A percentile compares a stretch with the other conserved stretches of the same genome.
phyloP scores from a whole-genome alignment of 1,284 basidiomycete species.

The Ceratobasidium theobromae region DNA sequence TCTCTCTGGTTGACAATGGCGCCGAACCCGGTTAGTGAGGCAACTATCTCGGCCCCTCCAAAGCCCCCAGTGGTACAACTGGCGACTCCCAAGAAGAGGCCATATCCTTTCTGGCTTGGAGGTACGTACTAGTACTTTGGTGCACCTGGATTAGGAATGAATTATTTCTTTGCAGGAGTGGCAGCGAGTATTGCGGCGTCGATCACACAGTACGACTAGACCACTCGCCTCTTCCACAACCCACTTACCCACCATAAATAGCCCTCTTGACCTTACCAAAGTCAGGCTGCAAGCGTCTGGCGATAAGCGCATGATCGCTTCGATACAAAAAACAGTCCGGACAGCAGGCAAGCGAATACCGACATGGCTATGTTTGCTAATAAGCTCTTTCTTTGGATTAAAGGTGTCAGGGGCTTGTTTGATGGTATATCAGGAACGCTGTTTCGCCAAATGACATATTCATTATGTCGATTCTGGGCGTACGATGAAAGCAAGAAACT shows the following conservation, averaged over 20 bases:
- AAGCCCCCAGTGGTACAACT: constrained; percentile 11
- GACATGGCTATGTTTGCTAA: no score
- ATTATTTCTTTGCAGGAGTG: constrained; percentile 51
- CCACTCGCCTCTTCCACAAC: background rate
- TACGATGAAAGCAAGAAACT: constrained; percentile 89
- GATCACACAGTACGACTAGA: constrained; percentile 65
- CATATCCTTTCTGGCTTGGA: constrained; percentile 82
- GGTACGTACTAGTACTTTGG: constrained; percentile 49
- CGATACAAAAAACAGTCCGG: constrained; percentile 67
- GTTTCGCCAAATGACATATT: constrained; percentile 92
- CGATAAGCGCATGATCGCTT: constrained; percentile 82
- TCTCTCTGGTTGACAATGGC: no score
- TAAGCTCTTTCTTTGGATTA: constrained; percentile 50
- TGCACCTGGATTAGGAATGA: background rate
- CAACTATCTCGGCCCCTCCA: no score
- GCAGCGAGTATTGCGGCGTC: constrained; percentile 79
- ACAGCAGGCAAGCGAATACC: constrained; percentile 42
- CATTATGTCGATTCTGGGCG: constrained; percentile 88
- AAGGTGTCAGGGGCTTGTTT: constrained; percentile 70
- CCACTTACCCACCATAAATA: constrained; percentile 34
- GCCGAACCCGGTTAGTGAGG: no score
- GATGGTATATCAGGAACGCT: constrained; percentile 89
- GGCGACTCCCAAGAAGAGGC: constrained; percentile 54
- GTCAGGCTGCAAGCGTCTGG: constrained; percentile 83
- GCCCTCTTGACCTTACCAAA: constrained; percentile 85